Base-by-base conservation (phyloP, 257 asterid genomes). In the Apocynum venetum region DNA sequence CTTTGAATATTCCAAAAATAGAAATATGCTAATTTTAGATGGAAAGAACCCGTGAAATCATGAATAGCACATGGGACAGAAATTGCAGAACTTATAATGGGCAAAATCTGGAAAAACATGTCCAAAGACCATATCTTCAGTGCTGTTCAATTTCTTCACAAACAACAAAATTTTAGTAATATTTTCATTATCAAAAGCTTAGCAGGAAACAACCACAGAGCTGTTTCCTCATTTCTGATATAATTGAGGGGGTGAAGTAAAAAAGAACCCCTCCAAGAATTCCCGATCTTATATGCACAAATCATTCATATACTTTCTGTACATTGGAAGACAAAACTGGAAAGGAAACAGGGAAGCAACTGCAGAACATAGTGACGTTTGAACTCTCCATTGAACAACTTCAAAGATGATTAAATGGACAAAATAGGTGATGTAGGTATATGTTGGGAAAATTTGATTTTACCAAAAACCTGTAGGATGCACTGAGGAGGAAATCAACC, bases 261-360 rank as follows among this genome's bases (percentile, higher is more conserved):
- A 77, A 77, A 43, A 40, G 35, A 48, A 43, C 51, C 79, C 40
- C 73, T 48, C 49, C 44, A 11, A 4, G 3, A 61, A 4, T 49
- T 3, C 49, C 36, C 36, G 36, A 44, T 72, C 19, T 5, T 38
- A 38, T 78, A 51, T 38, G 66, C 56, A 71, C 63, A 20, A 48
- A 49, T 46, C 10, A 40, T 14, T 31, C 71, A 57, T 31, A 64
- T 11, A 48, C 17, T 70, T 71, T 4, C 77, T 71, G 72, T 78
- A 72, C 77, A 78, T 17, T 19, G 35, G 55, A n/a, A 56, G 5
- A n/a, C 36, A 57, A 59, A 74, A 74, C 19, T 59, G 44, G 25
- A 19, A 11, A 57, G 6, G 44, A 4, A 41, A 43, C 55, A 43
- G n/a, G 44, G 13, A 43, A 41, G 25, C 41, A 56, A 15, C 56